A percentile compares a stretch with the other conserved stretches of the same genome.
Evolutionary conservation across 2,329 filamentous ascomycete genomes (phyloP).

Genomic region (Claviceps monticola): DNA sequence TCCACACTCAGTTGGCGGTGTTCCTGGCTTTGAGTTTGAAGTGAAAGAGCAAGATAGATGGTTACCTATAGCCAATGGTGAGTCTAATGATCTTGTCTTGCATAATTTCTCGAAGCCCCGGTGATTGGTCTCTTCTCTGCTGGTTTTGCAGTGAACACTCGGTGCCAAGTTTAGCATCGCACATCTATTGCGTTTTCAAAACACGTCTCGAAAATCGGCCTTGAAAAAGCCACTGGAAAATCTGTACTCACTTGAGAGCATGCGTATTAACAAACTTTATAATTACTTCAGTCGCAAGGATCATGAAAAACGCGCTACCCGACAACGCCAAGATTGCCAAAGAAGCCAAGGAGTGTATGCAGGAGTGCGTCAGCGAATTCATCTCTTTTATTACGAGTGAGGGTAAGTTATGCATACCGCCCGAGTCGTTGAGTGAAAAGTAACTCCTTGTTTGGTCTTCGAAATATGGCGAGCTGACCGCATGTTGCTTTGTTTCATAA

Average conservation of each 20-base stretch:
- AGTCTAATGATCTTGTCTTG: conserved; percentile 33
- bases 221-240: conserved; percentile 33
- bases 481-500: conserved; percentile 23
- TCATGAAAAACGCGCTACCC: conserved; percentile 96
- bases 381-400: conserved; percentile 99
- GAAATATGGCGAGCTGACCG: background rate
- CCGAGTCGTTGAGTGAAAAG: background rate
- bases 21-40: conserved; percentile 76
- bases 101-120: conserved; percentile 5
- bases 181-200: conserved; percentile 20
- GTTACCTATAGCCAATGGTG: conserved; percentile 99
- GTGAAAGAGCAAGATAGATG: conserved; percentile 99
- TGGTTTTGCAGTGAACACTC: background rate
- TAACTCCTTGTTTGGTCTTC: background rate
- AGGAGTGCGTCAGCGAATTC: conserved; percentile 99
- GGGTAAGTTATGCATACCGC: conserved; percentile 43
- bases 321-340: conserved; percentile 99
- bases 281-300: conserved; percentile 84
- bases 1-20: conserved; percentile 54
- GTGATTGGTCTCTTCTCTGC: background rate
- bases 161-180: conserved; percentile 15
- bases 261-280: conserved; percentile 78
- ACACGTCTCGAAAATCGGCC: conserved; percentile 49
- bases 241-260: conserved; percentile 36
- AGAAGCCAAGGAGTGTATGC: conserved; percentile 99